A percentile compares a stretch with the other conserved stretches of the same genome.
These are phyloP conservation scores for Globisporangium spinosum DNA, from an alignment of 352 stramenopile genomes.

Conservation along the genomic window DNA sequence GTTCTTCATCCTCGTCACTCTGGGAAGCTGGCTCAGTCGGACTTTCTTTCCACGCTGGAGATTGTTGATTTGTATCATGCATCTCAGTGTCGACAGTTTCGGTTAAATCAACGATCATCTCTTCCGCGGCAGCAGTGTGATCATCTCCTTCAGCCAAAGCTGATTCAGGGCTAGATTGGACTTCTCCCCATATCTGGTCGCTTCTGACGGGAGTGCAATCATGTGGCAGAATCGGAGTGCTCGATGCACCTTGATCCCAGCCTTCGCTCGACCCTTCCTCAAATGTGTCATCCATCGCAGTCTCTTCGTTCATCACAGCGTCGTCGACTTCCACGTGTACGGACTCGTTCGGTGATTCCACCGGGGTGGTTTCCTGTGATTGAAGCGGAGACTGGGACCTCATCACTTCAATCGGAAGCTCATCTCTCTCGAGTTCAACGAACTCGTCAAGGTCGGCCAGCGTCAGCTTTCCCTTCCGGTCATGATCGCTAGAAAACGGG, in stretches of 20 bases:
- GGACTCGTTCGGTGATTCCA: background rate
- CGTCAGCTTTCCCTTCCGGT: background rate
- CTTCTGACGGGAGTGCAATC: background rate
- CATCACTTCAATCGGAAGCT: background rate
- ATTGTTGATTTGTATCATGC: background rate
- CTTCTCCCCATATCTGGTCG: background rate
- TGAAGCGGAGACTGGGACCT: background rate
- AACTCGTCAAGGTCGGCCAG: conserved; percentile 7
- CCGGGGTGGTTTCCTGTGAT: background rate
- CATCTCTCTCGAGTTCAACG: background rate
- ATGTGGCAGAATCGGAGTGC: background rate
- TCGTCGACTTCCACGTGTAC: background rate
- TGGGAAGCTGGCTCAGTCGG: background rate
- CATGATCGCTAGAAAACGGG: background rate
- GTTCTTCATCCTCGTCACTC: conserved; percentile 1
- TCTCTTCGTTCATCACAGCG: background rate
- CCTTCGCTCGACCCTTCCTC: conserved; percentile 7
- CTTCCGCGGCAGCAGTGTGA: background rate
- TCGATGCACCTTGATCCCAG: background rate
- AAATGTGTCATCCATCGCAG: background rate
- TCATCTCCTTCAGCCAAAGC: background rate
- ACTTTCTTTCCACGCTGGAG: conserved; percentile 4
- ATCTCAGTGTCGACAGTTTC: background rate
- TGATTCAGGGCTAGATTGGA: background rate
- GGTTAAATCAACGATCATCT: conserved; percentile 3